Base-by-base conservation (phyloP, 495 filamentous ascomycete genomes). In the Penicillium cinerascens region DNA sequence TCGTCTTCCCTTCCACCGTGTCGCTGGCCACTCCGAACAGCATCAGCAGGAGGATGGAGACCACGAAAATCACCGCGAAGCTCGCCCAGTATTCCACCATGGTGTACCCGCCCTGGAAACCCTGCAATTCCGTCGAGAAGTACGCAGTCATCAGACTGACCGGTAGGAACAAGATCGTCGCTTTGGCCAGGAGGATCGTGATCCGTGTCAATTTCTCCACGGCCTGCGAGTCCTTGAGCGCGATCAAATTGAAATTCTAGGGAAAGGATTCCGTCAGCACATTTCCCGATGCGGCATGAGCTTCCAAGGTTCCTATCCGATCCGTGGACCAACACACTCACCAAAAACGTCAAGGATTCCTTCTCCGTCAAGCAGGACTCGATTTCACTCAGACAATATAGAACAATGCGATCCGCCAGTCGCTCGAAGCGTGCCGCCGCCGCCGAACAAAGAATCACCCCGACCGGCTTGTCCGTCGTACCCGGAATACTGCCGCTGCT, bases 241-340 rank as follows among this genome's bases (percentile, higher is more conserved):
- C 85, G 48, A 89, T 91, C 58, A 95, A 78, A 70, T 91, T 92
- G 78, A 93, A 95, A 67, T 90, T 90, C 87, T 90, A 40, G 42
- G 36, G 2, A 18, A 40, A 42, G 43, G 70, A 41, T 70, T 63
- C 47, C n/a, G 33, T 39, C 37, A 39, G 37, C 37, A 20, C n/a
- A 18, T 39, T 39, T 39, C 37, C 37, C 37, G 4, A 39, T 39
- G 7, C 18, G 37, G 37, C 13, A 18, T 18, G 18, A 0, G 37
- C 29, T 8, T 39, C n/a, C 18, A 39, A 16, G 37, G 37, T 39
- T 17, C n/a, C n/a, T n/a, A n/a, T n/a, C n/a, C 37, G 8, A 11
- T 16, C 37, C 21, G 18, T 6, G 8, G 41, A 26, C 25, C 22
- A 22, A 43, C 41, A 33, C 2, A 49, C 72, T 45, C 57, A 85